phyloP scores from a whole-genome alignment of 345 rosid species.

The Eucalyptus guilfoylei region DNA sequence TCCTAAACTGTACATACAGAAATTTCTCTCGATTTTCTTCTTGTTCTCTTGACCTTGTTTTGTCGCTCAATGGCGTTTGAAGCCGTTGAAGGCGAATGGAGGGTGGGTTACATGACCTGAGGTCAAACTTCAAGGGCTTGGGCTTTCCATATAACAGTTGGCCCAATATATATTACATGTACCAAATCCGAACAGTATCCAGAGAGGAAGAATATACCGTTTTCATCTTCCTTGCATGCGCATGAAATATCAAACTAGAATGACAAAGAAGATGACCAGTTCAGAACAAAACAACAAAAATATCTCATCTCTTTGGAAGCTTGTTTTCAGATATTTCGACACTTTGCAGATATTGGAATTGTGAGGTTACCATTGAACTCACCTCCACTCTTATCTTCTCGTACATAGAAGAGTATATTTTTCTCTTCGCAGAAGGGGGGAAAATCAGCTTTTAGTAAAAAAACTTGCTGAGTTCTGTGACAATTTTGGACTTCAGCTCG shows the following conservation, averaged over 20 bases:
- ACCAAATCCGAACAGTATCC: background rate
- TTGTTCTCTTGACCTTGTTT: too few species aligned
- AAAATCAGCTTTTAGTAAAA: background rate
- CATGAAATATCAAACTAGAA: background rate
- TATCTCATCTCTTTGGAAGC: background rate
- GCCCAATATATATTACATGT: too few species aligned
- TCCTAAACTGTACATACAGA: too few species aligned
- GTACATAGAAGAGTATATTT: background rate
- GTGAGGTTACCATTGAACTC: background rate
- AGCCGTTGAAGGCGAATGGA: too few species aligned
- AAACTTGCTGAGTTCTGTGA: background rate
- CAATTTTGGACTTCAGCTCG: background rate
- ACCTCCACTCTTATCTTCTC: background rate
- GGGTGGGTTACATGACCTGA: too few species aligned
- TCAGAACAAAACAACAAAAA: background rate
- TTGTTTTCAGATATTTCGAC: background rate
- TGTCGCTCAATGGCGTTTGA: too few species aligned
- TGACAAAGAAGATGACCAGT: background rate
- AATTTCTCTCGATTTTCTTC: too few species aligned
- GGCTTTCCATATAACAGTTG: too few species aligned
- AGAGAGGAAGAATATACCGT: background rate
- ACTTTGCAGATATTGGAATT: background rate
- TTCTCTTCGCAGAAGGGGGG: background rate
- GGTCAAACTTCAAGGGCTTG: too few species aligned
- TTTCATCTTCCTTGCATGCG: background rate